phyloP scores from a whole-genome alignment of 2,329 filamentous ascomycete genomes.

The Botrytis paeoniae region DNA sequence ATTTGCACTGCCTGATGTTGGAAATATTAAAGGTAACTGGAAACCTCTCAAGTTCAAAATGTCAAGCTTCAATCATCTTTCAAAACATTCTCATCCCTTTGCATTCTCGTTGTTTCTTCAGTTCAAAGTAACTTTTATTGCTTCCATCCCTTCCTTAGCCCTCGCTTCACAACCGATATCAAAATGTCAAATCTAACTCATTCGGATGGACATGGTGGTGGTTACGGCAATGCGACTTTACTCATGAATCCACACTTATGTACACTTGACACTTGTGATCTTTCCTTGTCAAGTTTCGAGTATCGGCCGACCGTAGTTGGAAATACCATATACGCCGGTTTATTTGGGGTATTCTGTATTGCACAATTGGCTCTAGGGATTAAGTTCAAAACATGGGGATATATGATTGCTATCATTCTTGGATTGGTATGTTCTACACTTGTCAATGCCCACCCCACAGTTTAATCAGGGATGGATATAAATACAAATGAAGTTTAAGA shows the following conservation, averaged over 20 bases:
- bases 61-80: background rate
- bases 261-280: slow-evolving; percentile 42
- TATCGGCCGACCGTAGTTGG: slow-evolving; percentile 56
- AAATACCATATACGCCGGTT: slow-evolving; percentile 52
- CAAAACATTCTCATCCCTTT: background rate
- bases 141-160: background rate
- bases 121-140: background rate
- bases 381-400: slow-evolving; percentile 55
- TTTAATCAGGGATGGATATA: too few species aligned
- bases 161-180: background rate
- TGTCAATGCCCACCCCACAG: too few species aligned
- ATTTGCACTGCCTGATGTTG: slow-evolving; percentile 3
- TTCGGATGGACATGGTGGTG: slow-evolving; percentile 16
- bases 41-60: background rate
- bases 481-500: background rate
- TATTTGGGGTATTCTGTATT: slow-evolving; percentile 47
- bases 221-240: slow-evolving; percentile 33
- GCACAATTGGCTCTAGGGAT: slow-evolving; percentile 46
- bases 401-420: slow-evolving; percentile 47
- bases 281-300: slow-evolving; percentile 54
- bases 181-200: slow-evolving; percentile 29
- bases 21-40: background rate
- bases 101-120: background rate
- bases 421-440: slow-evolving; percentile 42
- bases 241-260: slow-evolving; percentile 27